Evolutionary conservation across 768 basidiomycete species (phyloP), one percentile per base, ranked within the genome.

Genomic region (Rhizopogon salebrosus): DNA sequence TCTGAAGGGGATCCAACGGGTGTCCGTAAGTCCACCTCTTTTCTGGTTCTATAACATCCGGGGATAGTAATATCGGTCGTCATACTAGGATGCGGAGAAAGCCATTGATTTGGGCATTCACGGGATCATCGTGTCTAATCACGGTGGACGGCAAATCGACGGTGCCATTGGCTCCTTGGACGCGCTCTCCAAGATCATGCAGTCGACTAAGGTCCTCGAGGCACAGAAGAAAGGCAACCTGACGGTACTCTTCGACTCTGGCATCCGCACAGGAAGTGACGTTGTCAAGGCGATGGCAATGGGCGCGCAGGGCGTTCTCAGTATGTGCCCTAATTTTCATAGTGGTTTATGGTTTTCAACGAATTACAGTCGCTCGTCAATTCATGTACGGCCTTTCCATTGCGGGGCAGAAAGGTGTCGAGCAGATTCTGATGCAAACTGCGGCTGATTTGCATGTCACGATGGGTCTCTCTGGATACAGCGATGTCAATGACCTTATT

Each of bases 251-350:
- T 91, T 68, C 41, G 67, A 68, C 39, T 92, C 84, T 48, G 91
- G 92, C 6, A 85, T 94, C 54, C 81, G 92, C 40, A 88, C 85
- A 0, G 92, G 89, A 10, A 80, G 82, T 40, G 93, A 95, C 56
- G 80, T 93, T 41, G 75, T 92, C 67, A 89, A 90, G 66, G 92
- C 93, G 0, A 69, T 94, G 26, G 91, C 91, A 1, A 74, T 95
- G 0, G 92, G 93, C 38, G 92, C 93, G 7, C 85, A 94, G 59
- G 90, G 75, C 7, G 83, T 94, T 14, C 66, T 93, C 18, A 73
- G 83, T 90, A 58, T 59, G 87, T 77, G 14, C 22, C 24, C 24
- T 41, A 2, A 2, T 43, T 20, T 34, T 23, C 26, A 3, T 39
- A 5, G 14, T 2, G 18, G 11, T 8, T 3, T 1, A 13, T 27